These are phyloP conservation scores for Nadsonia fulvescens DNA, from an alignment of 805 yeast species.

Conservation along the genomic window DNA sequence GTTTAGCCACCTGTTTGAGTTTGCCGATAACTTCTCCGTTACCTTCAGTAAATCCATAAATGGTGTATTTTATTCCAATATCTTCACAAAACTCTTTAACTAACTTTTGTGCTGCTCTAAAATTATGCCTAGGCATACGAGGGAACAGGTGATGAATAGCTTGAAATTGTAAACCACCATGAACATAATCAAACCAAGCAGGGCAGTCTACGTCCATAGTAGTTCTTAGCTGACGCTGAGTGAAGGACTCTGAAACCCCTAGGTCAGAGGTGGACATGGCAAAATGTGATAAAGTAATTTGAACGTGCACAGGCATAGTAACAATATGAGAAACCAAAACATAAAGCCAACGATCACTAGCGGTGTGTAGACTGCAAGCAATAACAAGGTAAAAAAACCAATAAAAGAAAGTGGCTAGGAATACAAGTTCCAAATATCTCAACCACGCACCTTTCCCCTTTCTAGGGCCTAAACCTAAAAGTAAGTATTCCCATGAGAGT, in stretches of 20 bases:
- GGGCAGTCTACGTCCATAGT: conserved; percentile 95
- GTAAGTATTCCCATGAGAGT: conserved; percentile 59
- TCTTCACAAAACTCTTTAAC: conserved; percentile 60
- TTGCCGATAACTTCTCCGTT: conserved; percentile 52
- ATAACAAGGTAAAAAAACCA: conserved; percentile 67
- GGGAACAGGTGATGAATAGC: conserved; percentile 85
- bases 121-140: conserved; percentile 72
- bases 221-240: conserved; percentile 66
- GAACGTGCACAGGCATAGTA: conserved; percentile 88
- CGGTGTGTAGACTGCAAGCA: conserved; percentile 31
- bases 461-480: conserved; percentile 63
- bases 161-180: conserved; percentile 86
- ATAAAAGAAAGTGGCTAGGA: conserved; percentile 49
- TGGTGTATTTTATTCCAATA: conserved; percentile 63
- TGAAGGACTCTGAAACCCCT: conserved; percentile 64
- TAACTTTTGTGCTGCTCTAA: conserved; percentile 52
- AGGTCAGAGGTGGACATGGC: conserved; percentile 86
- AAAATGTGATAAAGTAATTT: conserved; percentile 75
- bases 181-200: conserved; percentile 76
- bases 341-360: conserved; percentile 36
- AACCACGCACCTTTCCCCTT: conserved; percentile 77
- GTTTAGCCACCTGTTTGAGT: conserved; percentile 60
- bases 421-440: conserved; percentile 57
- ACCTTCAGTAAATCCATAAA: conserved; percentile 70
- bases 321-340: conserved; percentile 59